Conservation (phyloP, 1,139 yeast species). For the Zygosaccharomyces sapae region DNA sequence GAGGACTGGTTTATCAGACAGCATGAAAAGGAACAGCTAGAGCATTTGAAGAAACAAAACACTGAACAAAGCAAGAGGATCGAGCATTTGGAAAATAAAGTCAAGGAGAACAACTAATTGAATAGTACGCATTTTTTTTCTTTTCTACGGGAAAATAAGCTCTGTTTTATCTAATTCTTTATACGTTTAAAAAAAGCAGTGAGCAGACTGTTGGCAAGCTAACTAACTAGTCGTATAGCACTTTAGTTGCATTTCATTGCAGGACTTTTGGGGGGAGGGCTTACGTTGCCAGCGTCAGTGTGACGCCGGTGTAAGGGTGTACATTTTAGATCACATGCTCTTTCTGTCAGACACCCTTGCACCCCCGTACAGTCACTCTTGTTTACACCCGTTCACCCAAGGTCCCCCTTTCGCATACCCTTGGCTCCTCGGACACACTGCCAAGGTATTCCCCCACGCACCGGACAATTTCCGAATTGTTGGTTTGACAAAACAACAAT, state of each 20-base stretch:
- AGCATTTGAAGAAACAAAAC: constrained; percentile 48
- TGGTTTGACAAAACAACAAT: neutral
- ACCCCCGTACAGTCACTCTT: neutral
- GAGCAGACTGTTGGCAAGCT: neutral
- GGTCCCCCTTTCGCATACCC: no score
- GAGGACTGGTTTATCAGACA: constrained; percentile 61
- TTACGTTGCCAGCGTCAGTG: neutral
- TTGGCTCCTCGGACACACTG: neutral
- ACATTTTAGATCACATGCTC: neutral
- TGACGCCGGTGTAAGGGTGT: neutral
- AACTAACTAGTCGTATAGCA: no score
- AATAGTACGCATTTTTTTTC: no score
- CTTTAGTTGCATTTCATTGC: no score
- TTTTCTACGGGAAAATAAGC: no score
- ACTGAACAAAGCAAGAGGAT: constrained; percentile 47
- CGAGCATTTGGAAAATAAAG: constrained; percentile 38
- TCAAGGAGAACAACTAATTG: constrained; percentile 11
- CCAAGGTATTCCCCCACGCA: neutral
- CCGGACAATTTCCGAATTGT: neutral
- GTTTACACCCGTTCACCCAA: neutral
- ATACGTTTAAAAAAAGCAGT: neutral
- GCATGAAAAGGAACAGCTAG: constrained; percentile 61
- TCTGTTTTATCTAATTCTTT: neutral
- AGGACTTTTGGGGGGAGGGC: no score
- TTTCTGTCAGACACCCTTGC: neutral